Evolutionary conservation across 768 basidiomycete species (phyloP).

Genomic region (Lactarius vividus): DNA sequence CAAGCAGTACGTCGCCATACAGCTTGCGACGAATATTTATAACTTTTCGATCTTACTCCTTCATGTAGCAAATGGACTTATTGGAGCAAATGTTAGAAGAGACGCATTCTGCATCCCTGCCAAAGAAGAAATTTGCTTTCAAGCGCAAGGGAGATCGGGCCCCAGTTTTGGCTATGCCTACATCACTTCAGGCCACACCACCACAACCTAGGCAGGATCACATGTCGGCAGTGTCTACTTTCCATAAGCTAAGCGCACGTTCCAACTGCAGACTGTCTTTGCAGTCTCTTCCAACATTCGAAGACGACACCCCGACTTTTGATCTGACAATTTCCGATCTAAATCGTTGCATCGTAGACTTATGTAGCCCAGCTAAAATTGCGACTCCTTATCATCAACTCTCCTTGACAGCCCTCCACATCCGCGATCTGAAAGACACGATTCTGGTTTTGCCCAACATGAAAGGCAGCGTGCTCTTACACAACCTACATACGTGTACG

Average conservation of each 20-base stretch:
- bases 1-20: constrained; percentile 50
- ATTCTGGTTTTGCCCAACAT: constrained; percentile 65
- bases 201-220: constrained; percentile 19
- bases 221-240: constrained; percentile 26
- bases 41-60: neutral
- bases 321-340: constrained; percentile 69
- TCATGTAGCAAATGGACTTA: constrained; percentile 58
- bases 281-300: constrained; percentile 35
- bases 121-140: constrained; percentile 68
- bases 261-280: constrained; percentile 48
- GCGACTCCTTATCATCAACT: constrained; percentile 19
- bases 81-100: constrained; percentile 56
- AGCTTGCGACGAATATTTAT: neutral
- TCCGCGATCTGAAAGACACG: constrained; percentile 55
- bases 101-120: constrained; percentile 43
- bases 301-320: constrained; percentile 37
- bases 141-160: constrained; percentile 44
- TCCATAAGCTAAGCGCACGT: constrained; percentile 44
- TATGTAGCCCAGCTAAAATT: constrained; percentile 32
- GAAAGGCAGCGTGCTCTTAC: constrained; percentile 69
- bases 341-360: constrained; percentile 66
- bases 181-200: neutral
- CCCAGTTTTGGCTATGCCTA: constrained; percentile 4
- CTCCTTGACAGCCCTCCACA: constrained; percentile 58
- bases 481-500: constrained; percentile 58